Percentiles rank a stretch among this genome's conserved stretches.
Evolutionary conservation across 2,329 filamentous ascomycete species (phyloP).

Genomic region (Madurella mycetomatis): DNA sequence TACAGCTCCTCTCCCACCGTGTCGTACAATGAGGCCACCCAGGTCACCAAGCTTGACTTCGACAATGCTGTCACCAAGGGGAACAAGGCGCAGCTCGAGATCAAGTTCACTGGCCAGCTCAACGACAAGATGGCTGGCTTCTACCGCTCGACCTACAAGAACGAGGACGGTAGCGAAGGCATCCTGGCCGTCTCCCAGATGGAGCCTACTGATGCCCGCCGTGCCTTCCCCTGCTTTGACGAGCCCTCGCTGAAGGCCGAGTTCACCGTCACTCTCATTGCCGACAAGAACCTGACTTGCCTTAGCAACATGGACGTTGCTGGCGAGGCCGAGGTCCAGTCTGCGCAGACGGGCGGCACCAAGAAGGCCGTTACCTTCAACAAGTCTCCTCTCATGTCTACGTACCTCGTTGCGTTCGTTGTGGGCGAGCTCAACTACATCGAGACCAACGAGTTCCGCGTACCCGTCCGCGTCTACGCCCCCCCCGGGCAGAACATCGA

Average conservation of each 20-base stretch:
- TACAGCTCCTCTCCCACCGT: constrained; percentile 62
- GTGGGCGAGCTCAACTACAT: constrained; percentile 92
- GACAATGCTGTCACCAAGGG: constrained; percentile 67
- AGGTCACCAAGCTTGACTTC: constrained; percentile 79
- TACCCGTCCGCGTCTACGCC: constrained; percentile 90
- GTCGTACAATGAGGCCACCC: constrained; percentile 70
- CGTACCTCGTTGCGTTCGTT: constrained; percentile 90
- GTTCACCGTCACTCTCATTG: constrained; percentile 86
- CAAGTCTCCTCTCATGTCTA: constrained; percentile 90
- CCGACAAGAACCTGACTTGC: constrained; percentile 86
- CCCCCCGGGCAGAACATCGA: constrained; percentile 86
- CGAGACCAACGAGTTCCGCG: constrained; percentile 84
- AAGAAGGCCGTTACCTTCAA: constrained; percentile 90
- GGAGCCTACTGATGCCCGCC: constrained; percentile 89
- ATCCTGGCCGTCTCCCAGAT: constrained; percentile 91
- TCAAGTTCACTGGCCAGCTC: constrained; percentile 71
- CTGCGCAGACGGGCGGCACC: constrained; percentile 55
- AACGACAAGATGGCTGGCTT: constrained; percentile 91
- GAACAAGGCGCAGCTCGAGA: constrained; percentile 70
- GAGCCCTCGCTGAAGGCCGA: constrained; percentile 91
- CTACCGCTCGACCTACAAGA: constrained; percentile 89
- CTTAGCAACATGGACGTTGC: constrained; percentile 96
- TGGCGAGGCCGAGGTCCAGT: constrained; percentile 68
- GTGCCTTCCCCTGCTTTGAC: constrained; percentile 94
- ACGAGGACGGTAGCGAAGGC: constrained; percentile 69